phyloP scores from a whole-genome alignment of 2,329 filamentous ascomycete species.

The Leptographium radiaticola region DNA sequence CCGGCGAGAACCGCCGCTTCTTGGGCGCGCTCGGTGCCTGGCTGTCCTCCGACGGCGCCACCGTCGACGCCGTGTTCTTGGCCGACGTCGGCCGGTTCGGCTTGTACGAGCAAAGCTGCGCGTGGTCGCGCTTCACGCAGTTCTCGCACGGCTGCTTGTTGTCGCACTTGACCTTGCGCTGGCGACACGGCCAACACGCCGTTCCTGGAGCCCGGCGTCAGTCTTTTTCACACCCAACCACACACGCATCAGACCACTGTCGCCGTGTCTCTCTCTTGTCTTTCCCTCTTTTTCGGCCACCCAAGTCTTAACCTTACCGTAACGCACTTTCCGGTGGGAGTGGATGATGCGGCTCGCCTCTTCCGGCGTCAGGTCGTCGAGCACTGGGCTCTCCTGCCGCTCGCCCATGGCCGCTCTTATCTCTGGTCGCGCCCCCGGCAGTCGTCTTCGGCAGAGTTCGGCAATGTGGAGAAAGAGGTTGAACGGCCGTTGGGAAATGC shows the following conservation, averaged over 20 bases:
- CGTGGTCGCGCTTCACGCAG: constrained; percentile 52
- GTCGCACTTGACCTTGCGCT: constrained; percentile 57
- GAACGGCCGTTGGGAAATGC: neutral
- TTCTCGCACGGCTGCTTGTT: constrained; percentile 58
- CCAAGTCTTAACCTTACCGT: constrained; percentile 35
- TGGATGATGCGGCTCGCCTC: constrained; percentile 57
- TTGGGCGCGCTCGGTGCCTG: constrained; percentile 15
- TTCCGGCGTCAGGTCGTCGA: constrained; percentile 49
- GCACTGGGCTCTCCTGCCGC: constrained; percentile 28
- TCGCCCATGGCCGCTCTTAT: constrained; percentile 25
- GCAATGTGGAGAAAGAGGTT: constrained; percentile 9
- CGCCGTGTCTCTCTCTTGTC: neutral
- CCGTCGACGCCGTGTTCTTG: constrained; percentile 16
- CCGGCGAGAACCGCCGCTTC: constrained; percentile 32
- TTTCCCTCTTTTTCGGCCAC: too few relatives aligned
- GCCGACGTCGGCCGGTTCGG: constrained; percentile 37
- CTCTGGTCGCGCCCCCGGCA: neutral
- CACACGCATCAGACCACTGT: neutral
- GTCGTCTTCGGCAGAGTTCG: constrained; percentile 6
- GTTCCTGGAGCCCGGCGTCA: constrained; percentile 29
- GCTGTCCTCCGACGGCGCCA: constrained; percentile 14
- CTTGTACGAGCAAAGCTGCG: constrained; percentile 53
- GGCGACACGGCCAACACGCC: constrained; percentile 54
- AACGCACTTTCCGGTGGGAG: constrained; percentile 55
- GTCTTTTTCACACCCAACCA: neutral